Conservation (phyloP, 371 early-diverging fungal genomes). For the Sporodiniella umbellata region DNA sequence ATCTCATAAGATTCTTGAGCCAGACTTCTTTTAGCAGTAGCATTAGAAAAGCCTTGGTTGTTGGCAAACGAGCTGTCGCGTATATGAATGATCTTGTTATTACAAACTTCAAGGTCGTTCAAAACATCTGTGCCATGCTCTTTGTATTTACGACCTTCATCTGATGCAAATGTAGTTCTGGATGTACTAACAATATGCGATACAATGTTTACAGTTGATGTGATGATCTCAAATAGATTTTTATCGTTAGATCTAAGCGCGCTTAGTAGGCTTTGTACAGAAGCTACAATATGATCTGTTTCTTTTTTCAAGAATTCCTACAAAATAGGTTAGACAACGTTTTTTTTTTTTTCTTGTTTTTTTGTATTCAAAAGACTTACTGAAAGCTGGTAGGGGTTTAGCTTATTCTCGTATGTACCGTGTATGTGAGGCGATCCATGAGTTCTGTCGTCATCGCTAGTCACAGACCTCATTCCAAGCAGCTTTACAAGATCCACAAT, state of each 20-base stretch:
- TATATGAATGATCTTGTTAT: conserved; percentile 67
- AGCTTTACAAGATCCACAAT: conserved; percentile 76
- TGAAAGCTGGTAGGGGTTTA: conserved; percentile 24
- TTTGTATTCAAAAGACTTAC: too few species aligned
- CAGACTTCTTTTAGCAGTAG: conserved; percentile 80
- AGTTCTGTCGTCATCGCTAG: conserved; percentile 1
- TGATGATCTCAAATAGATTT: conserved; percentile 46
- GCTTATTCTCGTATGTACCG: conserved; percentile 1
- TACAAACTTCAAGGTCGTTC: conserved; percentile 64
- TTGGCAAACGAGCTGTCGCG: conserved; percentile 43
- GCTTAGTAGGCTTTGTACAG: conserved; percentile 77
- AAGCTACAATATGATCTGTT: conserved; percentile 83
- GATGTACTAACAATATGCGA: conserved; percentile 40
- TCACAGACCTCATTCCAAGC: conserved; percentile 44
- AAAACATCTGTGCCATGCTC: conserved; percentile 55
- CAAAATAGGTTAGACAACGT: too few species aligned
- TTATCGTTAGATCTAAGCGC: conserved; percentile 57
- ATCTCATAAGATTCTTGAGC: conserved; percentile 89
- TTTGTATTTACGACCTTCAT: conserved; percentile 37
- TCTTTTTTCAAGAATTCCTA: conserved; percentile 77
- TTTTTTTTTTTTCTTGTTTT: too few species aligned
- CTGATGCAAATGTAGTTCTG: conserved; percentile 39
- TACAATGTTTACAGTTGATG: conserved; percentile 61
- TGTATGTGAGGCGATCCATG: neutral
- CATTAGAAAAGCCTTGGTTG: conserved; percentile 44